Evolutionary conservation across 352 stramenopile species (phyloP), one percentile per base, ranked within the genome.

Genomic region (Pythium oligandrum): DNA sequence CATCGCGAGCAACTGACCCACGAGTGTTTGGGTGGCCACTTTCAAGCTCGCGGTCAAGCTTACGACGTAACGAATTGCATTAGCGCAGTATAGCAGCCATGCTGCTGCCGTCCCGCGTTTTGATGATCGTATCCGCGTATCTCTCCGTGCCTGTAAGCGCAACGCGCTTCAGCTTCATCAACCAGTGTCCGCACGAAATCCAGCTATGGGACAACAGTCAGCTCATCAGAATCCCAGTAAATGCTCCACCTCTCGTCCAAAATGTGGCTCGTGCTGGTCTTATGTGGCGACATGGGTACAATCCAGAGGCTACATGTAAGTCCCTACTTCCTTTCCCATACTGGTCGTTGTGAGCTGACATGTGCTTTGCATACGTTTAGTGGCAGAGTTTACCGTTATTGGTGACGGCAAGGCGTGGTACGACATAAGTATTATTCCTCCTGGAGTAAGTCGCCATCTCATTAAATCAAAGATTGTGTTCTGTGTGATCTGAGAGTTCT

Each of bases 221-320:
- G 6, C 52, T 70, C 39, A 38, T 58, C 12, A 43, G 53, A 32
- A 68, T 73, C 40, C 40, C 54, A 4, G 26, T 48, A n/a, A 46
- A 42, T 42, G 48, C 40, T 5, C 49, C 45, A 4, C 38, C 53
- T n/a, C 48, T 56, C 39, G 40, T 55, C 30, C 34, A 59, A 11
- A 42, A 70, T 30, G 57, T 51, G 1, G 34, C 26, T 3, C 36
- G 48, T n/a, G n/a, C 53, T 0, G 59, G 53, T 2, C 59, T 69
- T 56, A 73, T 73, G 63, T 75, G 53, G 56, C 60, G 64, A 39
- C 45, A 73, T 32, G 67, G 67, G 8, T 60, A 65, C 50, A 44
- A 63, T 34, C 59, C 66, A 10, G 34, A 75, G 39, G 67, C 67
- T 6, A 75, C 67, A 5, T 26, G 64, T 68, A 66, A 36, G 64